Evolutionary conservation across 768 basidiomycete genomes (phyloP).

Genomic region (Auriscalpium microsporum): DNA sequence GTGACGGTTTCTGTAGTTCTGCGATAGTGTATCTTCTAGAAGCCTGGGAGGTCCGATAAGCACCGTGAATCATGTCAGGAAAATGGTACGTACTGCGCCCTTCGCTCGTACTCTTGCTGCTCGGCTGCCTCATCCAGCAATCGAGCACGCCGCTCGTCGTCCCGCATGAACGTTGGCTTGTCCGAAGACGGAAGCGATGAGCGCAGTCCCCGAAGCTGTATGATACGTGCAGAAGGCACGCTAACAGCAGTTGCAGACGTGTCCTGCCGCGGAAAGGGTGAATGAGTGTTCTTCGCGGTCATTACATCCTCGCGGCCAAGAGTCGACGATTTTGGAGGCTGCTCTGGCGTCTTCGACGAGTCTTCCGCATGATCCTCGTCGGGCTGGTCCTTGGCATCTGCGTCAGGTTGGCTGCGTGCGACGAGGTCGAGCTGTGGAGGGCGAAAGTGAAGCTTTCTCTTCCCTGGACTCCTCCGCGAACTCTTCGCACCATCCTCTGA

Average conservation of each 20-base stretch:
- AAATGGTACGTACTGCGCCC: slow-evolving; percentile 38
- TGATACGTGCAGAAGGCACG: neutral
- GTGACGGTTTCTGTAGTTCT: slow-evolving; percentile 64
- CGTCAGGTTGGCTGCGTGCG: slow-evolving; percentile 1
- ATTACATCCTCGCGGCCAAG: neutral
- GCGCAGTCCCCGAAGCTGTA: slow-evolving; percentile 17
- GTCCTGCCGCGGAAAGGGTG: neutral
- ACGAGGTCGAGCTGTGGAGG: slow-evolving; percentile 8
- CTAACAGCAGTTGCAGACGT: neutral
- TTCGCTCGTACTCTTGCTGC: slow-evolving; percentile 49
- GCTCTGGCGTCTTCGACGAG: neutral
- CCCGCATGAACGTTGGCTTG: slow-evolving; percentile 20
- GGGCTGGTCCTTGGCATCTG: neutral
- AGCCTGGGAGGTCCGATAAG: slow-evolving; percentile 32
- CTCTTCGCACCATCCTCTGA: slow-evolving; percentile 2
- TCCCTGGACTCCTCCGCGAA: neutral
- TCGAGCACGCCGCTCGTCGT: slow-evolving; percentile 10
- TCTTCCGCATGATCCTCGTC: neutral
- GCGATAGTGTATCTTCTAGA: slow-evolving; percentile 46
- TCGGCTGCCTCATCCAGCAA: slow-evolving; percentile 36
- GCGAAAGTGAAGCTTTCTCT: slow-evolving; percentile 6
- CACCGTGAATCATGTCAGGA: neutral
- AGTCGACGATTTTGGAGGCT: too few relatives aligned
- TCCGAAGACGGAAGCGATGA: slow-evolving; percentile 28
- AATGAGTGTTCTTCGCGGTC: neutral